phyloP scores from a whole-genome alignment of 192 early-diverging fungal genomes.

The Gonapodya sp. region DNA sequence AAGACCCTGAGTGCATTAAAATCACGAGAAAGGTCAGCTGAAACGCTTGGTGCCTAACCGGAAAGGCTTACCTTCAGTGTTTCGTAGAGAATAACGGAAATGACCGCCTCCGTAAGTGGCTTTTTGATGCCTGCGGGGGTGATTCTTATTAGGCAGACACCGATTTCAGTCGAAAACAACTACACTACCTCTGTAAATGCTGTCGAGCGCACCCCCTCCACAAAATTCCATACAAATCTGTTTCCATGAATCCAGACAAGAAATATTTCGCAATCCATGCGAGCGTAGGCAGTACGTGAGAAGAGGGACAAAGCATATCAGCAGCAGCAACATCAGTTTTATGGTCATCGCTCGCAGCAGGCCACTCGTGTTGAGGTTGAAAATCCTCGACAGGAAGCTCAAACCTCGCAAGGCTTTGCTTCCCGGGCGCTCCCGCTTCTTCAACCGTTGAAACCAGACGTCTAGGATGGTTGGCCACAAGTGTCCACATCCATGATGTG shows the following conservation, averaged over 20 bases:
- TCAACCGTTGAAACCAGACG: too few species aligned
- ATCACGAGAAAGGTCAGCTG: neutral
- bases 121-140: constrained; percentile 35
- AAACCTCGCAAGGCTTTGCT: too few species aligned
- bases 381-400: too few species aligned
- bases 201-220: constrained; percentile 47
- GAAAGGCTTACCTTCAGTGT: constrained; percentile 34
- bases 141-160: neutral
- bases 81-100: constrained; percentile 46
- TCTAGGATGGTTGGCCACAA: too few species aligned
- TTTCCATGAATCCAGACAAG: neutral
- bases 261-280: too few species aligned
- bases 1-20: constrained; percentile 26
- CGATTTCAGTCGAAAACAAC: neutral
- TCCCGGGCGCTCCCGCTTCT: too few species aligned
- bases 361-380: too few species aligned
- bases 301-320: too few species aligned
- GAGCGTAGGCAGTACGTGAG: too few species aligned
- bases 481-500: too few species aligned
- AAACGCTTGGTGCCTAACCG: neutral
- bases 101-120: constrained; percentile 43
- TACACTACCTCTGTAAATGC: constrained; percentile 40
- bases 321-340: too few species aligned
- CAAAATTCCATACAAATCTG: constrained; percentile 60
- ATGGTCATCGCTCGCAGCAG: too few species aligned